These are phyloP conservation scores for Ophiostoma ulmi DNA, from an alignment of 2,329 filamentous ascomycete species.

Conservation along the genomic window DNA sequence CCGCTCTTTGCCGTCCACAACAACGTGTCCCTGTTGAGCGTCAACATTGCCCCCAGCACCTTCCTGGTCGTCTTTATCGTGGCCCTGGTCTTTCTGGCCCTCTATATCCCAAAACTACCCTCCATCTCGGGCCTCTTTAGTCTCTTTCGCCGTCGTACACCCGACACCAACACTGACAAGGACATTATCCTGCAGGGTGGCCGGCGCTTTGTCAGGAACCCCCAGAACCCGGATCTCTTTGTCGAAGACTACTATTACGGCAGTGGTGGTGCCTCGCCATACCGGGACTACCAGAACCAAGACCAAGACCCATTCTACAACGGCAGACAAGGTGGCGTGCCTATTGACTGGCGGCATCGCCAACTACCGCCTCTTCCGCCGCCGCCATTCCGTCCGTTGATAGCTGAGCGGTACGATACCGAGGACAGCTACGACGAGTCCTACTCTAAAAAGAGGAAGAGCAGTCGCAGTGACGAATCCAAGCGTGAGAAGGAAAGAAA, in stretches of 20 bases:
- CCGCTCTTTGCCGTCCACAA: conserved; percentile 57
- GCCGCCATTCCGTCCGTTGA: conserved; percentile 17
- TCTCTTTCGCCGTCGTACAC: conserved; percentile 27
- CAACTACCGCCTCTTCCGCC: conserved; percentile 25
- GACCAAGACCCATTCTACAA: background rate
- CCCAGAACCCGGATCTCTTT: conserved; percentile 13
- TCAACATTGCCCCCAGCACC: conserved; percentile 54
- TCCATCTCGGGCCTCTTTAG: conserved; percentile 28
- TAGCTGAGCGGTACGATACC: conserved; percentile 16
- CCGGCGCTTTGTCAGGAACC: conserved; percentile 14
- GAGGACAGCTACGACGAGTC: conserved; percentile 18
- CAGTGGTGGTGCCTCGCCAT: conserved; percentile 13
- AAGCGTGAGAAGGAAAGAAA: conserved; percentile 16
- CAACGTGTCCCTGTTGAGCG: conserved; percentile 55
- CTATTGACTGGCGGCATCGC: conserved; percentile 25
- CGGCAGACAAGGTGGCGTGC: conserved; percentile 13
- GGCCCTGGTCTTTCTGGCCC: conserved; percentile 46
- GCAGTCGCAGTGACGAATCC: conserved; percentile 13
- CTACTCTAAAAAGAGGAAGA: conserved; percentile 11
- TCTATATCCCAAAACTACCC: conserved; percentile 41
- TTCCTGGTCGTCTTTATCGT: conserved; percentile 50
- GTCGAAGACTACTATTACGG: conserved; percentile 23
- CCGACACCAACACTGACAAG: conserved; percentile 15
- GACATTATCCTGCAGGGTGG: conserved; percentile 16
- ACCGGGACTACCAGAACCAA: background rate